A percentile compares a stretch with the other conserved stretches of the same genome.
These are phyloP conservation scores for Luffa acutangula DNA, from an alignment of 306 rosid species.

Conservation along the genomic window DNA sequence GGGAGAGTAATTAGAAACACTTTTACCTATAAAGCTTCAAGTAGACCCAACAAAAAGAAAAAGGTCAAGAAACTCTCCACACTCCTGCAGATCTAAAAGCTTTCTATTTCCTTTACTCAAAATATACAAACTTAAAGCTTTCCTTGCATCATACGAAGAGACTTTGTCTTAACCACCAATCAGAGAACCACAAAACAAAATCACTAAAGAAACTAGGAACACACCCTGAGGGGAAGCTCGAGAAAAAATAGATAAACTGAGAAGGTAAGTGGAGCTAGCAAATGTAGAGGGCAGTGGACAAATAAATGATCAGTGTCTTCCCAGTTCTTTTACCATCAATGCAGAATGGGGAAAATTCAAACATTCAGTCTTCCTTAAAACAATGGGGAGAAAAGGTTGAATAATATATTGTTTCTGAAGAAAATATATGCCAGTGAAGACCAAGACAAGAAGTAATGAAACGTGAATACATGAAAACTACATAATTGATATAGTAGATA, in stretches of 20 bases:
- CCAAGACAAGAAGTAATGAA: background rate
- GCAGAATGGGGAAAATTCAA: background rate
- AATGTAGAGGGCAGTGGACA: background rate
- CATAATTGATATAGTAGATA: background rate
- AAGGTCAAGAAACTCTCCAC: background rate
- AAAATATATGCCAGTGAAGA: background rate
- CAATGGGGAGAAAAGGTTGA: background rate
- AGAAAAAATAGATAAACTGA: background rate
- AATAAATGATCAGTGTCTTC: background rate
- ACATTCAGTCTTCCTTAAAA: background rate
- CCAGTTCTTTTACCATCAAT: background rate
- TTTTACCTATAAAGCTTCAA: background rate
- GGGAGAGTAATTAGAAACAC: background rate
- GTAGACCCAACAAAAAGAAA: background rate
- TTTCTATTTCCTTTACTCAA: background rate
- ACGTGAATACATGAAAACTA: background rate
- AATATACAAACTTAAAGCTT: background rate
- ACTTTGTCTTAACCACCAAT: background rate
- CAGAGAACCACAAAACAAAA: background rate
- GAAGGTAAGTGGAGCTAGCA: background rate
- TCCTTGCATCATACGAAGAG: background rate
- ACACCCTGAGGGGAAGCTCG: background rate
- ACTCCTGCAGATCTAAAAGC: background rate
- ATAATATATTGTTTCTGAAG: background rate
- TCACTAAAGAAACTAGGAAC: background rate